Conservation (phyloP, 768 basidiomycete species). For the Lanmaoa rubissima region DNA sequence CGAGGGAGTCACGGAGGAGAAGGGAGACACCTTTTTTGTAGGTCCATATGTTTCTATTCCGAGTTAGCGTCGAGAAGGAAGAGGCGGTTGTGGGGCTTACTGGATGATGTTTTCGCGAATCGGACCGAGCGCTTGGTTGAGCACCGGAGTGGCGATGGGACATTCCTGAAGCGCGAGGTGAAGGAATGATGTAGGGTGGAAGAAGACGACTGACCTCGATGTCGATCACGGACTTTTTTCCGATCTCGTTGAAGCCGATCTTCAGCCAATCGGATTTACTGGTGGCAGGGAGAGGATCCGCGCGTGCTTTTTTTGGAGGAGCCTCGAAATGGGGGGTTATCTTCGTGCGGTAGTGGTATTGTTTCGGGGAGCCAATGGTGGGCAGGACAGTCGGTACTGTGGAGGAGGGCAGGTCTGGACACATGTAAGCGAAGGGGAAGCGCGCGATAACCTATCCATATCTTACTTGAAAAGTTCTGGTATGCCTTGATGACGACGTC, state of each 20-base stretch:
- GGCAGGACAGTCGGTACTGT: constrained; percentile 63
- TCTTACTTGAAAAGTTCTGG: constrained; percentile 57
- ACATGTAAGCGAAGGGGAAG: constrained; percentile 28
- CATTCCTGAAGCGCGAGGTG: constrained; percentile 64
- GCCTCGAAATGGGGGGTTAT: constrained; percentile 95
- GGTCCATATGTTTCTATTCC: constrained; percentile 65
- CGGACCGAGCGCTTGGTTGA: constrained; percentile 64
- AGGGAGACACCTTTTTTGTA: constrained; percentile 90
- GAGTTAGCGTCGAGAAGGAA: constrained; percentile 3
- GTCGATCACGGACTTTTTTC: constrained; percentile 74
- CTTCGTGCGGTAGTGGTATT: constrained; percentile 94
- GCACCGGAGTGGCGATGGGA: constrained; percentile 79
- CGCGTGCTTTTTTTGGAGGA: constrained; percentile 47
- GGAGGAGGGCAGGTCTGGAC: constrained; percentile 46
- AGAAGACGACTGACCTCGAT: constrained; percentile 67
- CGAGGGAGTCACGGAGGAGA: constrained; percentile 83
- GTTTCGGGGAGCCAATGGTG: constrained; percentile 84
- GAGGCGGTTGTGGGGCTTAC: constrained; percentile 38
- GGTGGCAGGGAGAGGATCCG: neutral
- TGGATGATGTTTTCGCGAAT: constrained; percentile 66
- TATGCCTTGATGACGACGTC: constrained; percentile 84
- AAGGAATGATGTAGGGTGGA: neutral
- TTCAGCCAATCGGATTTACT: constrained; percentile 65
- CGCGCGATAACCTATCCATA: neutral
- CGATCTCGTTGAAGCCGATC: constrained; percentile 88